Conservation (phyloP, 169 alveolate species). For the Ophryocystis elektroscirrha region DNA sequence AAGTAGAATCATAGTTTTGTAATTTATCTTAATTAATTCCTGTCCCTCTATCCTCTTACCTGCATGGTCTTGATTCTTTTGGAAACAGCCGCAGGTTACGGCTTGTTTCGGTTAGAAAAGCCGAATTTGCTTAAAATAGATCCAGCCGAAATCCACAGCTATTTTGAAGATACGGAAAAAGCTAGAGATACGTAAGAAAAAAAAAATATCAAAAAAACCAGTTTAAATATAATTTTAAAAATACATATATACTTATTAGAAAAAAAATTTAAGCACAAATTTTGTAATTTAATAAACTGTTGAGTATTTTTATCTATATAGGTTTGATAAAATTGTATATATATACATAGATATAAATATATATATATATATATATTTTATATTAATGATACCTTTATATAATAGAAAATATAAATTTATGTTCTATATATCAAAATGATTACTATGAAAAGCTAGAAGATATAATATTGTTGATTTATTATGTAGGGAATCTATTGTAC, state of each 20-base stretch:
- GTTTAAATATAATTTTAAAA: not conserved
- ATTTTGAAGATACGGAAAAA: not conserved
- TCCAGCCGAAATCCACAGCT: slow-evolving; percentile 12
- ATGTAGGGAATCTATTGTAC: not conserved
- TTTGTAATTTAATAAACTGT: not conserved
- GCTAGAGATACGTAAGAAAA: not conserved
- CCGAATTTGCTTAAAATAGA: slow-evolving; percentile 35
- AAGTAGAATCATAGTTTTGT: too few relatives aligned
- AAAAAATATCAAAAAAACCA: not conserved
- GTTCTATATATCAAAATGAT: too few relatives aligned
- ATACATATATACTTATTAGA: not conserved
- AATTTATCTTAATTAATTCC: too few relatives aligned
- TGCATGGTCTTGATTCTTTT: slow-evolving; percentile 67
- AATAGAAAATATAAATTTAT: too few relatives aligned
- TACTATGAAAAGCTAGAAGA: not conserved
- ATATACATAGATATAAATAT: too few relatives aligned
- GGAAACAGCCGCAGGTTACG: slow-evolving; percentile 98
- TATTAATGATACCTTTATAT: too few relatives aligned
- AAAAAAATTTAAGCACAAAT: not conserved
- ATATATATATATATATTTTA: too few relatives aligned
- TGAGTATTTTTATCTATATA: not conserved
- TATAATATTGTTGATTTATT: not conserved
- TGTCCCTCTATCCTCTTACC: too few relatives aligned
- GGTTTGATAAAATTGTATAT: too few relatives aligned
- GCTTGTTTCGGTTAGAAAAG: slow-evolving; percentile 74